Evolutionary conservation across 2,329 filamentous ascomycete genomes (phyloP).

Genomic region (Xylaria sp.): DNA sequence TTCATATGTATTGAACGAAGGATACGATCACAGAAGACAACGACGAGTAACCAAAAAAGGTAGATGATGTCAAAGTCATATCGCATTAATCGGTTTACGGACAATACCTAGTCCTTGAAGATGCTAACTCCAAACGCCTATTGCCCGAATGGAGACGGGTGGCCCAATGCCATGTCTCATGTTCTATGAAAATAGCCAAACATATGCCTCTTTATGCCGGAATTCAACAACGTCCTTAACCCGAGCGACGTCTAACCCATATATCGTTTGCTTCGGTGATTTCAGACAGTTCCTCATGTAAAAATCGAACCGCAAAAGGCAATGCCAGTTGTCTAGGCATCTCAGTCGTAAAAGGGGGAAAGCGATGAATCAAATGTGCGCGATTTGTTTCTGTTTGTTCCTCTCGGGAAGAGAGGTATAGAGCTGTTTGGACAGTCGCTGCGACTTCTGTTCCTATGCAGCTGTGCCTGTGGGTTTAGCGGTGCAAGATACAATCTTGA

Average conservation of each 20-base stretch:
- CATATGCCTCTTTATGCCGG: not conserved
- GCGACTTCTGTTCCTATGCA: conserved; percentile 18
- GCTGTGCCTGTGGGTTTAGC: conserved; percentile 68
- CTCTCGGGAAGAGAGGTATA: too few relatives aligned
- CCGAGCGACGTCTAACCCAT: not conserved
- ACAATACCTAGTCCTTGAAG: not conserved
- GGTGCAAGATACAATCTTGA: conserved; percentile 99
- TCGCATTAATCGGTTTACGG: conserved; percentile 20
- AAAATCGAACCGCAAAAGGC: not conserved
- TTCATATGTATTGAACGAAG: not conserved
- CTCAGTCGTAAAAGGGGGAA: not conserved
- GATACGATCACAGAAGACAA: not conserved
- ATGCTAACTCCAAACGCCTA: conserved; percentile 7
- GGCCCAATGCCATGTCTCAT: not conserved
- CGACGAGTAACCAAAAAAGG: not conserved
- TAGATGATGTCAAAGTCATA: conserved; percentile 2
- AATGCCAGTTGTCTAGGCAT: not conserved
- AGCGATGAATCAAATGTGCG: not conserved
- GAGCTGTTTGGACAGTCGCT: too few relatives aligned
- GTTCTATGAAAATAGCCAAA: not conserved
- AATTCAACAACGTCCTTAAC: not conserved
- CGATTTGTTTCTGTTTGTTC: not conserved
- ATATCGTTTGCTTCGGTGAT: not conserved
- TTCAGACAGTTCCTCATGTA: not conserved
- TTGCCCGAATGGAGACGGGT: not conserved